Evolutionary conservation across 805 yeast species (phyloP).

Genomic region (Kodamaea jinghongensis): DNA sequence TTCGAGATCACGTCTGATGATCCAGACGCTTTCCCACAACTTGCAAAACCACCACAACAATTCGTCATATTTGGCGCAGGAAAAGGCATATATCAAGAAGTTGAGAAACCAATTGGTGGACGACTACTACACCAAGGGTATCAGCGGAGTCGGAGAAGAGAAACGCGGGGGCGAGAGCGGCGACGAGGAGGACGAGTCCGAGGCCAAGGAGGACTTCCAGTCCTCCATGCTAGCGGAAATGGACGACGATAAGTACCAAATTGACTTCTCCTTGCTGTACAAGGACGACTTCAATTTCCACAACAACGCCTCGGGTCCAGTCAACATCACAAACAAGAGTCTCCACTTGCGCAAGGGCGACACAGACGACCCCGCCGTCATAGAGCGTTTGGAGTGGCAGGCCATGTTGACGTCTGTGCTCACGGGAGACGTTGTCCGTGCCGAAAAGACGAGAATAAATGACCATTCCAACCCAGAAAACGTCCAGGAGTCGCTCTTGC

Average conservation of each 20-base stretch:
- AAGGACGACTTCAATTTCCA: conserved; percentile 12
- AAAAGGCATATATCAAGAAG: conserved; percentile 60
- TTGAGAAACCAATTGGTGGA: conserved; percentile 60
- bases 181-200: conserved; percentile 29
- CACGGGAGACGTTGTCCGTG: conserved; percentile 90
- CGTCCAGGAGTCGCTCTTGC: conserved; percentile 46
- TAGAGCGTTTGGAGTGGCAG: conserved; percentile 94
- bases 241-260: conserved; percentile 45
- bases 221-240: conserved; percentile 35
- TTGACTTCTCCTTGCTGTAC: conserved; percentile 44
- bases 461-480: conserved; percentile 41
- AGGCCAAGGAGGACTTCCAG: conserved; percentile 28
- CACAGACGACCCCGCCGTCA: conserved; percentile 46
- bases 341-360: conserved; percentile 35
- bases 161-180: conserved; percentile 24
- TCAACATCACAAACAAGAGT: conserved; percentile 19
- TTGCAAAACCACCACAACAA: conserved; percentile 15
- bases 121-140: conserved; percentile 71
- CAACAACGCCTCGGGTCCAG: conserved; percentile 6
- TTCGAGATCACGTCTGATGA: conserved; percentile 16
- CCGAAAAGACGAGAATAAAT: conserved; percentile 79
- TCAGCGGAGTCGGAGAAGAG: conserved; percentile 40
- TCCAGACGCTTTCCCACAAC: conserved; percentile 18
- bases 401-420: conserved; percentile 85
- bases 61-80: conserved; percentile 57